Percentiles rank a stretch among this genome's conserved stretches.
These are phyloP conservation scores for Silene uniflora DNA, from an alignment of 148 eudicot species.

Conservation along the genomic window DNA sequence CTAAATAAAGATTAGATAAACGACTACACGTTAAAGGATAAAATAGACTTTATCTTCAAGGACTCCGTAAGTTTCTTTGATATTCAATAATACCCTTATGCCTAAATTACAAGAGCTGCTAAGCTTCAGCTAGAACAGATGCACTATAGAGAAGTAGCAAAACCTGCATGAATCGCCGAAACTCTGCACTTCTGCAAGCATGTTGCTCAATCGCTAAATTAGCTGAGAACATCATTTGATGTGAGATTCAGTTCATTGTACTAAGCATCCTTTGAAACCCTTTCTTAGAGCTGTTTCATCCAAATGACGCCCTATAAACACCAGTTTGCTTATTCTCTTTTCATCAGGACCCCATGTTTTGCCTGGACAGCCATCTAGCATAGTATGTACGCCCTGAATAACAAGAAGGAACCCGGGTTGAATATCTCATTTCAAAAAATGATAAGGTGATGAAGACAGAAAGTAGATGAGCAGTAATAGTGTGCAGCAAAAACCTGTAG, in stretches of 20 bases:
- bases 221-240: neutral
- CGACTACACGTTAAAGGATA: too few species aligned
- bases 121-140: neutral
- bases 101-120: neutral
- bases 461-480: neutral
- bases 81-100: neutral
- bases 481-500: constrained; percentile 52
- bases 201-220: neutral
- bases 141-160: neutral
- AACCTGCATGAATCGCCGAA: neutral
- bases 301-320: constrained; percentile 81
- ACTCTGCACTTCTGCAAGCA: neutral
- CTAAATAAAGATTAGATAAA: too few species aligned
- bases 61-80: neutral
- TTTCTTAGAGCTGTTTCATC: constrained; percentile 72
- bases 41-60: neutral
- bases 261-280: constrained; percentile 86
- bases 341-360: constrained; percentile 80
- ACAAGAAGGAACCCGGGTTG: constrained; percentile 4
- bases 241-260: constrained; percentile 16
- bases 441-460: neutral
- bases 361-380: constrained; percentile 82
- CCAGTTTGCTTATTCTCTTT: constrained; percentile 74
- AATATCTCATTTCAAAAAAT: neutral
- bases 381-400: constrained; percentile 84